Conservation (phyloP, 805 yeast species). For the Yamadazyma akitaensis region DNA sequence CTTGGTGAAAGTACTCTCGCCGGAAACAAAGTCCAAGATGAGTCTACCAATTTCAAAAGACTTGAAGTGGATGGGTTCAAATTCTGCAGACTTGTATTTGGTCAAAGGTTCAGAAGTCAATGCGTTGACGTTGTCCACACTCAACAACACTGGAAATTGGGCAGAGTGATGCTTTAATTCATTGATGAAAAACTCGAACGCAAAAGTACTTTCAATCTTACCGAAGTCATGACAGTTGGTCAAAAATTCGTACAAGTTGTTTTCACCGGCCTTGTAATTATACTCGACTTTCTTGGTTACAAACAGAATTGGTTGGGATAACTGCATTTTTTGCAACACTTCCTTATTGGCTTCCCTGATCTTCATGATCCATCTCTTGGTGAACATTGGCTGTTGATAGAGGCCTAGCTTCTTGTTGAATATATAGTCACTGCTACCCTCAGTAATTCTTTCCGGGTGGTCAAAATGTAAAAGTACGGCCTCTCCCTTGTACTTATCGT, state of each 20-base stretch:
- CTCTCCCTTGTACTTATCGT: conserved; percentile 25
- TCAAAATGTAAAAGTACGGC: conserved; percentile 62
- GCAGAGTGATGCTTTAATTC: conserved; percentile 52
- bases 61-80: conserved; percentile 53
- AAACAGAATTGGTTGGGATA: conserved; percentile 33
- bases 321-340: conserved; percentile 31
- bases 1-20: conserved; percentile 46
- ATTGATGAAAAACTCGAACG: conserved; percentile 51
- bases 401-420: conserved; percentile 44
- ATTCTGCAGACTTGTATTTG: conserved; percentile 55
- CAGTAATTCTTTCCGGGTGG: conserved; percentile 55
- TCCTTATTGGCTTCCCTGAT: conserved; percentile 33
- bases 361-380: conserved; percentile 56
- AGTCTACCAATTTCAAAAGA: conserved; percentile 63
- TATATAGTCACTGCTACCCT: conserved; percentile 71
- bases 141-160: conserved; percentile 54
- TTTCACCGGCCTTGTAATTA: conserved; percentile 29
- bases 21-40: conserved; percentile 53
- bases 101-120: conserved; percentile 54
- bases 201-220: conserved; percentile 35
- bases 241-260: conserved; percentile 46
- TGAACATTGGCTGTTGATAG: conserved; percentile 78
- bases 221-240: conserved; percentile 37
- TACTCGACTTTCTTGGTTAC: conserved; percentile 29
- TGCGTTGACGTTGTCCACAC: conserved; percentile 74